phyloP scores from a whole-genome alignment of 805 yeast genomes.

The Cyberlindnera bimundalis region DNA sequence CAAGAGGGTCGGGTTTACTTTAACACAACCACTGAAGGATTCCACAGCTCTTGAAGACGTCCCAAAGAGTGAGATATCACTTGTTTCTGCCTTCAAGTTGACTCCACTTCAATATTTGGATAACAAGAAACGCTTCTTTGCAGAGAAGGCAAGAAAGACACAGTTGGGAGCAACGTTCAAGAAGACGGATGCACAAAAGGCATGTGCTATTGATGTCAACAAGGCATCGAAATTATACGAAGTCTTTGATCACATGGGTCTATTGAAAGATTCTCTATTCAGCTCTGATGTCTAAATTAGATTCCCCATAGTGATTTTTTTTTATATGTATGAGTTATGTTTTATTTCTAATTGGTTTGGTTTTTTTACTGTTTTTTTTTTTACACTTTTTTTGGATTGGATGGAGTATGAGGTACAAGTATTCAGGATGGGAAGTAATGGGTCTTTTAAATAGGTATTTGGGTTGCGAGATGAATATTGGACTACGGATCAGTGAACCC shows the following conservation, averaged over 20 bases:
- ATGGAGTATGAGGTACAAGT: no score
- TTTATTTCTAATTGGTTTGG: neutral
- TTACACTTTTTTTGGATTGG: neutral
- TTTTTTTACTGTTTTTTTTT: neutral
- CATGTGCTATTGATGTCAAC: slow-evolving; percentile 94
- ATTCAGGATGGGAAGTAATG: no score
- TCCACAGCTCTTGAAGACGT: slow-evolving; percentile 6
- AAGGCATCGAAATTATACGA: slow-evolving; percentile 90
- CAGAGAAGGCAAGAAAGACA: slow-evolving; percentile 80
- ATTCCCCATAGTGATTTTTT: neutral
- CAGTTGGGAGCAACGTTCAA: slow-evolving; percentile 75
- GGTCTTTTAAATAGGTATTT: no score
- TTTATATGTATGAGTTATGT: neutral
- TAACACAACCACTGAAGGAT: slow-evolving; percentile 14
- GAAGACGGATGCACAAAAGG: slow-evolving; percentile 97
- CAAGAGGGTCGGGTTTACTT: slow-evolving; percentile 13
- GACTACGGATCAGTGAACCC: no score
- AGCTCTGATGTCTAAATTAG: neutral
- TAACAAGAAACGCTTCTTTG: slow-evolving; percentile 79
- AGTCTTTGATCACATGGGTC: slow-evolving; percentile 87
- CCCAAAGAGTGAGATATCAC: slow-evolving; percentile 12
- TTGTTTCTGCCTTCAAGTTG: slow-evolving; percentile 20
- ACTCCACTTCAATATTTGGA: slow-evolving; percentile 35
- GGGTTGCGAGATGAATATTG: no score
- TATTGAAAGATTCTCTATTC: slow-evolving; percentile 75